Evolutionary conservation across 495 filamentous ascomycete genomes (phyloP), one percentile per base, ranked within the genome.

Genomic region (Aspergillus biplanus): DNA sequence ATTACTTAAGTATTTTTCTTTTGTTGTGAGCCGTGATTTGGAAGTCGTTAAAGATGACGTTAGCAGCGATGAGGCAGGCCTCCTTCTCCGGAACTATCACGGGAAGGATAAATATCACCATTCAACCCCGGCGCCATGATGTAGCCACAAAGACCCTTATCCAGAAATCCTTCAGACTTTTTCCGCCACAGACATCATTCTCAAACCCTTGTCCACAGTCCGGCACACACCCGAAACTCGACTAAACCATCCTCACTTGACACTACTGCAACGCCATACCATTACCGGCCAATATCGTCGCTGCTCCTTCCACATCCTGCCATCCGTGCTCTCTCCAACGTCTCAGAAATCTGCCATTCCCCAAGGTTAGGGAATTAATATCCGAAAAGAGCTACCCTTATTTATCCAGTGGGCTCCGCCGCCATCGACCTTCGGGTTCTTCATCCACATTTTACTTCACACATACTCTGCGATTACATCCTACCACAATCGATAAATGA

Each of bases 261-360:
- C 61, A 46, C 61, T 63, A 63, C 61, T 63, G 61, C 61, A 63
- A 18, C 7, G 46, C 60, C 42, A 62, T 32, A 34, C 60, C 46
- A 35, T 52, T 18, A 57, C 50, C 61, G 16, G 49, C 61, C 61
- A 63, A 63, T 57, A 39, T 57, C 53, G 34, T 50, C 15, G 7
- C 27, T 59, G 3, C 35, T 52, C 58, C 47, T 42, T 18, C 34
- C 34, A 49, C 58, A 44, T 52, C 58, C 32, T 18, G 7, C 11
- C 58, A 12, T 27, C 39, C 4, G 6, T n/a, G 21, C 31, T 50
- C 46, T 16, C n/a, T 44, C 11, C 5, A 27, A 27, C 11, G 21
- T 50, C 47, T 44, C 39, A 44, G 39, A 50, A 9, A 31, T 52
- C 18, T 7, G 34, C 47, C 37, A 57, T 15, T 60, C 33, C 33